Conservation (phyloP, 1,139 yeast species). For the Yamadazyma taylorii region DNA sequence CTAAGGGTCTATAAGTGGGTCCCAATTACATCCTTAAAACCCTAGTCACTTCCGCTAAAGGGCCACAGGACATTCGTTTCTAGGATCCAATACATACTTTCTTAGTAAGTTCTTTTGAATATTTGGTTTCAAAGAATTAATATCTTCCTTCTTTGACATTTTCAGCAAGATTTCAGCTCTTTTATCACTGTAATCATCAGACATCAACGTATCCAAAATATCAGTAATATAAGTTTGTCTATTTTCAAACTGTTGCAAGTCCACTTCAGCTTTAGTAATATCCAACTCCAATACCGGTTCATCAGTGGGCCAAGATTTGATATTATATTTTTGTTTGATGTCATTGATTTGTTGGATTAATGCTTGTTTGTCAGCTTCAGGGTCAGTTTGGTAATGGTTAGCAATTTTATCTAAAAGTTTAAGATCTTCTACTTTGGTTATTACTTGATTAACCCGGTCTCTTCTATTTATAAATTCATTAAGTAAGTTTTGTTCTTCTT, state of each 20-base stretch:
- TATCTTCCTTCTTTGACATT: slow-evolving; percentile 24
- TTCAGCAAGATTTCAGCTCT: slow-evolving; percentile 27
- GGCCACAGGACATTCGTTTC: slow-evolving; percentile 37
- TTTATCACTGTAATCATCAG: slow-evolving; percentile 25
- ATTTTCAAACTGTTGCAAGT: slow-evolving; percentile 26
- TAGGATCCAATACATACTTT: slow-evolving; percentile 38
- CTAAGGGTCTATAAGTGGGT: too few species aligned
- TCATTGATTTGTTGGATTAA: slow-evolving; percentile 45
- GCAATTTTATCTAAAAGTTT: slow-evolving; percentile 45
- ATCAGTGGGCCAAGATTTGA: slow-evolving; percentile 58
- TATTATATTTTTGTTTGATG: slow-evolving; percentile 53
- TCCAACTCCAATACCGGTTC: slow-evolving; percentile 39
- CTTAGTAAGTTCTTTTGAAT: slow-evolving; percentile 44
- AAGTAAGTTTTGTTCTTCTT: slow-evolving; percentile 59
- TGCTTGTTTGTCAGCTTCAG: slow-evolving; percentile 37
- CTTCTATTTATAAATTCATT: slow-evolving; percentile 50
- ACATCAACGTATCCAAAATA: slow-evolving; percentile 36
- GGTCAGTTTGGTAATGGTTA: slow-evolving; percentile 27
- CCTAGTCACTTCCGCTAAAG: too few species aligned
- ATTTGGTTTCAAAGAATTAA: slow-evolving; percentile 24
- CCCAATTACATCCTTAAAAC: too few species aligned
- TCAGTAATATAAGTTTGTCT: slow-evolving; percentile 29
- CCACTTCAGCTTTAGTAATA: slow-evolving; percentile 24
- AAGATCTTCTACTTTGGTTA: slow-evolving; percentile 50
- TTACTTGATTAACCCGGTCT: slow-evolving; percentile 33